Evolutionary conservation across 2,329 filamentous ascomycete species (phyloP), one percentile per base, ranked within the genome.

Genomic region (Xylariaceae sp.): DNA sequence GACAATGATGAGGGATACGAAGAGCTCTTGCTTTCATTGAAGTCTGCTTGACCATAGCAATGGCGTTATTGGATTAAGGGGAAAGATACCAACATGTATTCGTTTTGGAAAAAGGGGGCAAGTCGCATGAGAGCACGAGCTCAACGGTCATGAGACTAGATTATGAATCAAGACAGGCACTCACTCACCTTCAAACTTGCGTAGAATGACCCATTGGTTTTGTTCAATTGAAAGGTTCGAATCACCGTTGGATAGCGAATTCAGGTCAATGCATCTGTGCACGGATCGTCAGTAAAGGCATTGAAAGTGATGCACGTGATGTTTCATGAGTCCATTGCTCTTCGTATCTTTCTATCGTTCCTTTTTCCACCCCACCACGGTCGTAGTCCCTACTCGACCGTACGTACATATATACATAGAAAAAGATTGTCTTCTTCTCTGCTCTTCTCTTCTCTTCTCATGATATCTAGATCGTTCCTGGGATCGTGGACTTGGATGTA

Each of bases 11-110:
- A 57, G 49, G 53, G 37, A 58, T 15, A 30, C 41, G 30, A 41
- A 49, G 51, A 17, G 37, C 4, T 56, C 30, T 4, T 23, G 13
- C 48, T n/a, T 53, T 55, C 17, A 30, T 35, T 54, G 4, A 30
- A 37, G 50, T 23, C 49, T 47, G 23, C 51, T 2, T 37, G 15
- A 47, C 13, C 54, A 60, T 51, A 56, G 56, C 60, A 61, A 53
- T 48, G 61, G 61, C 54, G 56, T 63, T 63, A 55, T 59, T 63
- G 61, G 63, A 61, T 18, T 63, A 60, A 9, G 51, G 54, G 51
- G 51, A 51, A 57, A 56, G 60, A 64, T 63, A 63, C 61, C 61
- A 63, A n/a, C 50, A 59, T 59, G 11, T 57, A 41, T 57, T 49
- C 37, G 53, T 52, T 15, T 55, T 57, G 53, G 58, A 57, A 56